These are phyloP conservation scores for Cladosporium cucumerinum DNA, from an alignment of 2,329 filamentous ascomycete genomes.

Conservation along the genomic window DNA sequence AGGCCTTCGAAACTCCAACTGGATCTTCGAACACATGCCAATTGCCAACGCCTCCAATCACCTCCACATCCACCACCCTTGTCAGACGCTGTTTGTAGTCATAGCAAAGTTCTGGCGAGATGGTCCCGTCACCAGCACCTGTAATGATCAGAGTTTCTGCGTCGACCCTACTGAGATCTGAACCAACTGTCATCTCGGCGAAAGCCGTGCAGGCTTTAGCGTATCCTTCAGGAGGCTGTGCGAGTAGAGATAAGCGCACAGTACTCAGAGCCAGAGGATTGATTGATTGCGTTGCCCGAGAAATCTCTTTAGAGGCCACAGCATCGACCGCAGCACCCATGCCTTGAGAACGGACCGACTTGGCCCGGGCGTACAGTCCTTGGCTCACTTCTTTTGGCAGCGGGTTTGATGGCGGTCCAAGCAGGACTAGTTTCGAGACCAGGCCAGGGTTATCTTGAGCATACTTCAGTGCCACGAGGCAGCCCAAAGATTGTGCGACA, in stretches of 20 bases:
- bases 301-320: constrained; percentile 38
- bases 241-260: not conserved
- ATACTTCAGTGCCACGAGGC: not conserved
- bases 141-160: not conserved
- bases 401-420: constrained; percentile 49
- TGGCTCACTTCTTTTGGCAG: constrained; percentile 38
- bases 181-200: constrained; percentile 32
- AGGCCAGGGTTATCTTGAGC: constrained; percentile 34
- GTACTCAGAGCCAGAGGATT: constrained; percentile 26
- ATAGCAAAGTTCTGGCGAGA: not conserved
- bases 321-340: constrained; percentile 45
- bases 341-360: constrained; percentile 43
- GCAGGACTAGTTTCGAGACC: constrained; percentile 45
- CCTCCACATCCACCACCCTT: constrained; percentile 28
- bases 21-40: constrained; percentile 53
- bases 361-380: constrained; percentile 37
- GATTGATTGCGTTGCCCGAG: constrained; percentile 34
- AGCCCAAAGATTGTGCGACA: constrained; percentile 46
- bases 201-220: not conserved
- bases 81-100: constrained; percentile 20
- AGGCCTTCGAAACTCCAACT: constrained; percentile 29
- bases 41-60: constrained; percentile 45
- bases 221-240: not conserved
- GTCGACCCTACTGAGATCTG: constrained; percentile 40
- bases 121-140: not conserved